Percentiles rank a stretch among this genome's conserved stretches.
phyloP scores from a whole-genome alignment of 2,329 filamentous ascomycete species.

The Aspergillus amoenus region DNA sequence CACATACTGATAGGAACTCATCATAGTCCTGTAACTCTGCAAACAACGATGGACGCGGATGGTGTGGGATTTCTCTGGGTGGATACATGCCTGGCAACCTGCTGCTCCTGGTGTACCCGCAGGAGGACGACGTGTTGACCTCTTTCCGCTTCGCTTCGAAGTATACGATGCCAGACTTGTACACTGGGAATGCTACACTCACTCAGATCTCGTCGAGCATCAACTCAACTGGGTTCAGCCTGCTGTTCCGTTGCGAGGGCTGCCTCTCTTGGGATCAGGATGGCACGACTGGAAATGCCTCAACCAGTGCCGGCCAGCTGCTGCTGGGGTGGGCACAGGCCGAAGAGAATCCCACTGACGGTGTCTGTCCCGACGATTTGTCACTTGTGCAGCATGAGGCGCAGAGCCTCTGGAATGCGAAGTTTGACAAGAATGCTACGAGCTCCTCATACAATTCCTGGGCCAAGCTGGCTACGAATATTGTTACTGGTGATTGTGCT shows the following conservation, averaged over 20 bases:
- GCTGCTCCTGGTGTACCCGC: constrained; percentile 59
- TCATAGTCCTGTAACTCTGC: no score
- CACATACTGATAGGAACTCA: no score
- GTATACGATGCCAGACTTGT: constrained; percentile 59
- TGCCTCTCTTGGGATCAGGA: constrained; percentile 56
- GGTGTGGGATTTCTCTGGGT: constrained; percentile 58
- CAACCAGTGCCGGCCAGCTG: constrained; percentile 47
- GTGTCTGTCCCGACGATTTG: background rate
- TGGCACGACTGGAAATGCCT: constrained; percentile 44
- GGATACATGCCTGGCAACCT: constrained; percentile 59
- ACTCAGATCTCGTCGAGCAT: constrained; percentile 55
- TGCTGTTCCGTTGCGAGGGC: constrained; percentile 62
- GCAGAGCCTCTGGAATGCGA: background rate
- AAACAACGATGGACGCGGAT: constrained; percentile 46
- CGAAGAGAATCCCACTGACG: background rate
- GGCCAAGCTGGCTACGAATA: background rate
- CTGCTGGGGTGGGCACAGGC: constrained; percentile 55
- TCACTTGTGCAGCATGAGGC: background rate
- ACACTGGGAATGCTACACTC: constrained; percentile 61
- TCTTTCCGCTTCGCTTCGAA: constrained; percentile 59
- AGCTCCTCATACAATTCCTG: background rate
- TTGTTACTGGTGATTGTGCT: background rate
- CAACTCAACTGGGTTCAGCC: no score
- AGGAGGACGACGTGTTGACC: constrained; percentile 50
- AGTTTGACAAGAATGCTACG: background rate